phyloP scores from a whole-genome alignment of 208 protist species.

The Leishmania mexicana region DNA sequence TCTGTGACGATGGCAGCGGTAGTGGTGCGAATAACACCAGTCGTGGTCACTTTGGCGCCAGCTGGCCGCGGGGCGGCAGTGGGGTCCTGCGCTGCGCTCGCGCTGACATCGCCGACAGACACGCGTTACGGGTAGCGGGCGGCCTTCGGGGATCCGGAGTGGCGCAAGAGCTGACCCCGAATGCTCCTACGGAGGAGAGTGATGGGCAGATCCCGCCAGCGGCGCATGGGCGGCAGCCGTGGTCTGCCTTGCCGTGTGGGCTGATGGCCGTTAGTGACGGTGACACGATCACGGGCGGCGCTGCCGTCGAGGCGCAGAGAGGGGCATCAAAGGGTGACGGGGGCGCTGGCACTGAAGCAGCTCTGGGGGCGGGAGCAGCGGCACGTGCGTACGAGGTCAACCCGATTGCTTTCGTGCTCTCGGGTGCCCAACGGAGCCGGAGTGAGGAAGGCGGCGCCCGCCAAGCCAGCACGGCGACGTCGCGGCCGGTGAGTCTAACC shows the following conservation, averaged over 20 bases:
- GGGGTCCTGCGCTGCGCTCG: background rate
- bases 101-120: background rate
- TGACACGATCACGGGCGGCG: background rate
- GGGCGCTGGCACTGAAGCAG: background rate
- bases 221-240: background rate
- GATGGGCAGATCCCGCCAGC: background rate
- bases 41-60: background rate
- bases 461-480: background rate
- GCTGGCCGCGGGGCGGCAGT: background rate
- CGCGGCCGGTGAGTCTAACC: background rate
- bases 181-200: background rate
- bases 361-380: background rate
- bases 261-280: background rate
- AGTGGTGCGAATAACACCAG: background rate
- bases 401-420: conserved; percentile 19
- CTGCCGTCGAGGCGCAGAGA: background rate
- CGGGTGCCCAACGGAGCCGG: background rate
- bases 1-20: background rate
- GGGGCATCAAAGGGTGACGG: too few species aligned
- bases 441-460: background rate
- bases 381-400: background rate
- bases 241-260: background rate
- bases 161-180: background rate
- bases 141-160: conserved; percentile 6
- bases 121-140: conserved; percentile 14